Percentiles rank a stretch among this genome's conserved stretches.
Evolutionary conservation across 2,329 filamentous ascomycete genomes (phyloP).

Genomic region (Penicillium paneum): DNA sequence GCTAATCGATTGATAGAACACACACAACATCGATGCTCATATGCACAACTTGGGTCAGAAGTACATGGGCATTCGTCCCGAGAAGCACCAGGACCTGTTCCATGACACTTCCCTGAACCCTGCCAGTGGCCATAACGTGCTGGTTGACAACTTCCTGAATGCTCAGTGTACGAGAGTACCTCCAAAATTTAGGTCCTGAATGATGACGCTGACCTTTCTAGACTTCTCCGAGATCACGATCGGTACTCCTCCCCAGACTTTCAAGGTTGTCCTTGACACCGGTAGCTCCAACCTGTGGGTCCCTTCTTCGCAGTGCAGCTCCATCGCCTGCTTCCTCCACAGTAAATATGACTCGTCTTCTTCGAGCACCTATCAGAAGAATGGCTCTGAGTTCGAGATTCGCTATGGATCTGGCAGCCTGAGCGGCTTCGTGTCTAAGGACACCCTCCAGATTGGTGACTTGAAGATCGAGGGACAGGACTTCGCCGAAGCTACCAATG

Average conservation of each 20-base stretch:
- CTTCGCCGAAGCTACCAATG: constrained; percentile 92
- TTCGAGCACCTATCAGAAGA: constrained; percentile 90
- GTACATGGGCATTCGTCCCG: constrained; percentile 81
- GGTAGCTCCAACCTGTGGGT: constrained; percentile 99
- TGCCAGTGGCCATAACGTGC: constrained; percentile 71
- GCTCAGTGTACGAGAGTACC: constrained; percentile 75
- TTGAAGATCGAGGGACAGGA: constrained; percentile 82
- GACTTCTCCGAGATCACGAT: constrained; percentile 97
- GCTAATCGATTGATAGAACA: constrained; percentile 53
- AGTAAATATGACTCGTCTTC: constrained; percentile 88
- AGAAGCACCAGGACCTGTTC: constrained; percentile 72
- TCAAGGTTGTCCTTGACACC: constrained; percentile 98
- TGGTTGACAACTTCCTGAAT: constrained; percentile 96
- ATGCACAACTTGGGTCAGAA: constrained; percentile 85
- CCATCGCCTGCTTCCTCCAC: constrained; percentile 98
- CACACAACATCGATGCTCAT: constrained; percentile 76
- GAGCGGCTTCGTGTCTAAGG: constrained; percentile 89
- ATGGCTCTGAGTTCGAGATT: constrained; percentile 89
- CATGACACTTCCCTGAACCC: constrained; percentile 65
- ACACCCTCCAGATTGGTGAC: constrained; percentile 83
- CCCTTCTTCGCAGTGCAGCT: constrained; percentile 81
- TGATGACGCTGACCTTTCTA: constrained; percentile 37
- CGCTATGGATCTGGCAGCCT: constrained; percentile 92
- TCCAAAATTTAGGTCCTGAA: neutral
- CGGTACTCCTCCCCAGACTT: constrained; percentile 85